These are phyloP conservation scores for Xylaria flabelliformis DNA, from an alignment of 495 filamentous ascomycete genomes.

Conservation along the genomic window DNA sequence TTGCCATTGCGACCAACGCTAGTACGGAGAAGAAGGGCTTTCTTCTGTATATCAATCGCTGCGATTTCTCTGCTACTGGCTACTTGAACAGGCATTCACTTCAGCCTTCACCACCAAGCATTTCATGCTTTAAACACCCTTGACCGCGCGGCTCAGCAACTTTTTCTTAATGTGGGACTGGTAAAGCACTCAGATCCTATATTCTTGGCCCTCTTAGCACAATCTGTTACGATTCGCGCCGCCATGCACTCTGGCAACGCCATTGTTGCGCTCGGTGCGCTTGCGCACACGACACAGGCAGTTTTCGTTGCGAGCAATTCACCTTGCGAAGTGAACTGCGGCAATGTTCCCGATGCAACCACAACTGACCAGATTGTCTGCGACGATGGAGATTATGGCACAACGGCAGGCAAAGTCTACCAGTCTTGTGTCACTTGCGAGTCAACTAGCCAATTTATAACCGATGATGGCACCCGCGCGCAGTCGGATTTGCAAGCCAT, in stretches of 20 bases:
- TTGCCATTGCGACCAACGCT: background rate
- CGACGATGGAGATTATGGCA: constrained; percentile 38
- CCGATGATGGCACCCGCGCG: constrained; percentile 22
- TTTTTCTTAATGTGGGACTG: constrained; percentile 2
- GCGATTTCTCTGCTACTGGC: background rate
- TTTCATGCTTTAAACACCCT: background rate
- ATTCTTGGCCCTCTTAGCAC: constrained; percentile 5
- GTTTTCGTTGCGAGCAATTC: constrained; percentile 26
- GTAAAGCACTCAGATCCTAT: background rate
- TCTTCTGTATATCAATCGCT: constrained; percentile 17
- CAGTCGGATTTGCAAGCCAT: constrained; percentile 48
- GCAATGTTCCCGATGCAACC: constrained; percentile 49
- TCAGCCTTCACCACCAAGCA: background rate
- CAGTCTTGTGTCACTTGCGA: constrained; percentile 53
- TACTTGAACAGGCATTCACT: background rate
- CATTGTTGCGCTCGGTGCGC: constrained; percentile 14
- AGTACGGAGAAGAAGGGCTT: background rate
- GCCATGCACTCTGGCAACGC: constrained; percentile 11
- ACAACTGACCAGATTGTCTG: constrained; percentile 50
- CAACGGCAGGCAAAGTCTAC: constrained; percentile 44
- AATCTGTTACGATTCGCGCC: background rate
- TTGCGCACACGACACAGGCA: constrained; percentile 2
- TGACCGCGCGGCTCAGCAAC: background rate
- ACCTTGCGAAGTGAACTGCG: constrained; percentile 51
- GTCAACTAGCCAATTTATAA: constrained; percentile 45